Evolutionary conservation across 768 basidiomycete species (phyloP).

Genomic region (Suillus placidus): DNA sequence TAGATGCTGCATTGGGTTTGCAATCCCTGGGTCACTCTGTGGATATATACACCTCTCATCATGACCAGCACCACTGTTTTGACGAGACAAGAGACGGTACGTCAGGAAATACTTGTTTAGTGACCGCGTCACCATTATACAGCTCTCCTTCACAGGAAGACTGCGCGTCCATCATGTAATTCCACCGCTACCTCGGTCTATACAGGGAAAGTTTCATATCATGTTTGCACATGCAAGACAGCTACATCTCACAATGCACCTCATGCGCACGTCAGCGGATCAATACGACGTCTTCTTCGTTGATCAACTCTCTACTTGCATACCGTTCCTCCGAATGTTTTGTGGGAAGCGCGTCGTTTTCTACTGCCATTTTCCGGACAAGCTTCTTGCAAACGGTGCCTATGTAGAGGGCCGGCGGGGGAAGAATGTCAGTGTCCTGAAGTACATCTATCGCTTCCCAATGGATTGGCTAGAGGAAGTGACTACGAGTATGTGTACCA

Average conservation of each 20-base stretch:
- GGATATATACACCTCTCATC: slow-evolving; percentile 91
- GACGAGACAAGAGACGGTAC: slow-evolving; percentile 91
- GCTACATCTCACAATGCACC: slow-evolving; percentile 71
- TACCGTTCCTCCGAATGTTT: slow-evolving; percentile 76
- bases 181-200: slow-evolving; percentile 79
- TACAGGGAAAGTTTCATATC: slow-evolving; percentile 84
- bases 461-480: slow-evolving; percentile 90
- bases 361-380: slow-evolving; percentile 98
- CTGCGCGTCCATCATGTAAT: slow-evolving; percentile 72
- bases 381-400: slow-evolving; percentile 76
- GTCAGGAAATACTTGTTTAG: slow-evolving; percentile 18
- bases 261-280: slow-evolving; percentile 50
- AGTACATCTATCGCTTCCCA: slow-evolving; percentile 80
- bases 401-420: slow-evolving; percentile 55
- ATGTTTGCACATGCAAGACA: slow-evolving; percentile 88
- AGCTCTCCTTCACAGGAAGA: slow-evolving; percentile 56
- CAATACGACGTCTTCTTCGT: slow-evolving; percentile 87
- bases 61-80: slow-evolving; percentile 86
- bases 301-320: slow-evolving; percentile 91
- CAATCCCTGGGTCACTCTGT: slow-evolving; percentile 84
- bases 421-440: slow-evolving; percentile 53
- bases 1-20: slow-evolving; percentile 91
- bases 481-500: slow-evolving; percentile 71
- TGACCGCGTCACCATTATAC: not conserved
- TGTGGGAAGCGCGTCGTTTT: slow-evolving; percentile 85